phyloP scores from a whole-genome alignment of 805 yeast species.

The Kluyveromyces nonfermentans region DNA sequence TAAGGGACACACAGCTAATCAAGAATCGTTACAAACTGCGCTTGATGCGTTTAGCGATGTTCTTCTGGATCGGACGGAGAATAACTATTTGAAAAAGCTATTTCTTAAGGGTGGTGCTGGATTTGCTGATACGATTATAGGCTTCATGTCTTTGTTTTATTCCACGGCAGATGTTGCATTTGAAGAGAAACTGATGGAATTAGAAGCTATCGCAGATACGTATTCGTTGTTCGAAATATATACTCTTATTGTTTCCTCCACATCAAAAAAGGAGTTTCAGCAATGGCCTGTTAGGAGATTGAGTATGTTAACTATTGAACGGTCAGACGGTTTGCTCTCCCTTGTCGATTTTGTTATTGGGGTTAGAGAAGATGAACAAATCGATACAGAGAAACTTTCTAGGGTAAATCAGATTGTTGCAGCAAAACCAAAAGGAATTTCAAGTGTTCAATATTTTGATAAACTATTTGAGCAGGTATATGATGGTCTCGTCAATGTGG shows the following conservation, averaged over 20 bases:
- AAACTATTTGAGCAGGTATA: slow-evolving; percentile 58
- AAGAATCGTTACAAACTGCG: slow-evolving; percentile 10
- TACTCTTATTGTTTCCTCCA: slow-evolving; percentile 45
- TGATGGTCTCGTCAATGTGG: slow-evolving; percentile 45
- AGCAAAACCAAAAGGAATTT: slow-evolving; percentile 46
- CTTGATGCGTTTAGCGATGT: slow-evolving; percentile 16
- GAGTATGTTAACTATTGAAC: slow-evolving; percentile 42
- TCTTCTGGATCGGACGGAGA: slow-evolving; percentile 12
- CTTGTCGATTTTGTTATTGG: slow-evolving; percentile 73
- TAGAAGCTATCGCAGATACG: slow-evolving; percentile 48
- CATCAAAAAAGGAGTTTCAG: slow-evolving; percentile 39
- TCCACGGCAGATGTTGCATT: slow-evolving; percentile 26
- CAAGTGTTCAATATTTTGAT: slow-evolving; percentile 42
- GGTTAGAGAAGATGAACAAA: slow-evolving; percentile 53
- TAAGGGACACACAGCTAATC: slow-evolving; percentile 8
- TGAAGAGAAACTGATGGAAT: slow-evolving; percentile 11
- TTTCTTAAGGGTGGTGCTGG: slow-evolving; percentile 54
- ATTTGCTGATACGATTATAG: slow-evolving; percentile 47
- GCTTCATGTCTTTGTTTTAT: slow-evolving; percentile 33
- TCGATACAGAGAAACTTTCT: slow-evolving; percentile 56
- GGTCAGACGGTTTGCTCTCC: slow-evolving; percentile 64
- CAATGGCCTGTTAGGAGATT: slow-evolving; percentile 40
- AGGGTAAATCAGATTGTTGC: slow-evolving; percentile 58
- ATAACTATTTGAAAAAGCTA: slow-evolving; percentile 29
- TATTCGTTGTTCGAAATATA: slow-evolving; percentile 56